A percentile compares a stretch with the other conserved stretches of the same genome.
Conservation (phyloP, 2,329 filamentous ascomycete genomes). For the Colletotrichum sp. region DNA sequence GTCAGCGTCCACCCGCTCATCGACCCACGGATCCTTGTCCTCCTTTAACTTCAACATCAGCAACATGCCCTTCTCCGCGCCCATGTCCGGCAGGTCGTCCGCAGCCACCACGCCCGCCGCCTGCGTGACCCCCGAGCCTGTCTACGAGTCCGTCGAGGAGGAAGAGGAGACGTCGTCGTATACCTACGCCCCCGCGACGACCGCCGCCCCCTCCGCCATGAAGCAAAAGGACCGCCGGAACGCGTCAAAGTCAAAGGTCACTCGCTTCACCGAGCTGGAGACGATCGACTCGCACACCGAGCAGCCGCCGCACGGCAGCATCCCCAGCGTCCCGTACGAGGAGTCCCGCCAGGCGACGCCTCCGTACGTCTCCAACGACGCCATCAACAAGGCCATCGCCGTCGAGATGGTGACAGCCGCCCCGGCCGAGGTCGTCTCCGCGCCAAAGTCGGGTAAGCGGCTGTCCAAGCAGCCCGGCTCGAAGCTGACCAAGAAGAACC, state of each 20-base stretch:
- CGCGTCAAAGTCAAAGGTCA: constrained; percentile 25
- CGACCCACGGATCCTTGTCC: constrained; percentile 6
- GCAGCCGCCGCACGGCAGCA: neutral
- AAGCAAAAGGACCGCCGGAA: constrained; percentile 24
- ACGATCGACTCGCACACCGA: constrained; percentile 32
- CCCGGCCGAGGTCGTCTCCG: neutral
- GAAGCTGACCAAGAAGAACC: constrained; percentile 34
- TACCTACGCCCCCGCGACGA: neutral
- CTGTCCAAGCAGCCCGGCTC: constrained; percentile 33
- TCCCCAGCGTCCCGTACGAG: neutral
- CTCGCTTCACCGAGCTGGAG: constrained; percentile 34
- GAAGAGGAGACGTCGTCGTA: neutral
- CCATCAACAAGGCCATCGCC: constrained; percentile 23
- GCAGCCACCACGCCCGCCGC: constrained; percentile 18
- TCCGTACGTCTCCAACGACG: constrained; percentile 19
- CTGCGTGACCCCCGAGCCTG: constrained; percentile 15
- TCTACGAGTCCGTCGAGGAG: constrained; percentile 12
- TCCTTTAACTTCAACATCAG: constrained; percentile 19
- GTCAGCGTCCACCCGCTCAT: constrained; percentile 15
- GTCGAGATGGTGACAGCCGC: constrained; percentile 3
- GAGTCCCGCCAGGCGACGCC: constrained; percentile 7
- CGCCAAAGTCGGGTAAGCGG: constrained; percentile 25
- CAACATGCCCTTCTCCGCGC: constrained; percentile 10
- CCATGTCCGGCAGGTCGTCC: constrained; percentile 17
- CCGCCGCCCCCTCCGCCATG: neutral